These are phyloP conservation scores for Cucurbita maxima DNA, from an alignment of 306 rosid species.

Conservation along the genomic window DNA sequence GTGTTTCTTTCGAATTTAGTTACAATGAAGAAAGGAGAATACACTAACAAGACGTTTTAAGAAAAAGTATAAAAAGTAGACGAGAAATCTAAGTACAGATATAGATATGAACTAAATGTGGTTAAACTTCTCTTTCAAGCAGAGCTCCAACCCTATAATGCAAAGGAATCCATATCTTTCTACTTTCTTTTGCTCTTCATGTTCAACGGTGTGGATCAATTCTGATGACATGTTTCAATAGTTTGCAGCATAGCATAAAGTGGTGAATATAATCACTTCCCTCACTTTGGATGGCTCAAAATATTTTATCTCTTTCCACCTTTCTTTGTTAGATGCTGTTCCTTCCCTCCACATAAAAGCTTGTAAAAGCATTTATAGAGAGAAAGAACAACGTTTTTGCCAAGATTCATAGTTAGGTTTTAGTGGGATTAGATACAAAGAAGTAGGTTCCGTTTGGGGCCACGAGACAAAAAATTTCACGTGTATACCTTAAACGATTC, in stretches of 20 bases:
- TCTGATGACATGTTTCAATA: slow-evolving; percentile 22
- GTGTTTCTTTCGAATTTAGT: not conserved
- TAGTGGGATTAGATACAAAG: not conserved
- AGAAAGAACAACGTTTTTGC: slow-evolving; percentile 3
- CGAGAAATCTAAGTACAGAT: not conserved
- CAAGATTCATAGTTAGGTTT: slow-evolving; percentile 6
- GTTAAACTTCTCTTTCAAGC: slow-evolving; percentile 4
- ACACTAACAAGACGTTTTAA: not conserved
- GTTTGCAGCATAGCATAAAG: slow-evolving; percentile 19
- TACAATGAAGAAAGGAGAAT: no score
- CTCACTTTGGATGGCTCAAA: slow-evolving; percentile 35
- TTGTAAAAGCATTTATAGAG: slow-evolving; percentile 27
- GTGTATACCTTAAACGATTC: not conserved
- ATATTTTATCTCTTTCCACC: slow-evolving; percentile 10
- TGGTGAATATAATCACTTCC: not conserved
- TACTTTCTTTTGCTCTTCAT: not conserved
- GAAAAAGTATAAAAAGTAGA: not conserved
- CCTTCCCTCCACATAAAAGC: slow-evolving; percentile 21
- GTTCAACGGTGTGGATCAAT: slow-evolving; percentile 21
- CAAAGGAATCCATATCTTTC: slow-evolving; percentile 17
- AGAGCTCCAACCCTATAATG: not conserved
- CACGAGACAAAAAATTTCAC: not conserved
- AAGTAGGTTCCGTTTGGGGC: not conserved
- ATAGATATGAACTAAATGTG: not conserved
- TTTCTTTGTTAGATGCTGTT: slow-evolving; percentile 23